A percentile compares a stretch with the other conserved stretches of the same genome.
Evolutionary conservation across 805 yeast species (phyloP).

Genomic region (Yarrowia sp.): DNA sequence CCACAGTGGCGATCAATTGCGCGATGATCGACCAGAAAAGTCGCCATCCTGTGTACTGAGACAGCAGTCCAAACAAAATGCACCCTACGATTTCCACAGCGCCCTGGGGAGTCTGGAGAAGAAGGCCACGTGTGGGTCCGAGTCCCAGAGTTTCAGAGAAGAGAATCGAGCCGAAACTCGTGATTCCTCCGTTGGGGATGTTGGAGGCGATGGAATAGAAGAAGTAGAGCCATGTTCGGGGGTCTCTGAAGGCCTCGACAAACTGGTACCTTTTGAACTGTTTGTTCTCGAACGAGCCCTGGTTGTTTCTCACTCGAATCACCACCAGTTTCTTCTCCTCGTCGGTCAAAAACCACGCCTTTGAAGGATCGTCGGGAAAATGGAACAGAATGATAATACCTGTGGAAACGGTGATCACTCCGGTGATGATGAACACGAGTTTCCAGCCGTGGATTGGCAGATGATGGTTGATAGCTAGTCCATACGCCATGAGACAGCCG

Average conservation of each 20-base stretch:
- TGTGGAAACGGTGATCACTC: neutral
- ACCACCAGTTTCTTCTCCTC: neutral
- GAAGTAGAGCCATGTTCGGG: neutral
- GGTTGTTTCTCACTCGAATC: neutral
- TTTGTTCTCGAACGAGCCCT: neutral
- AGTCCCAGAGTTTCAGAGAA: neutral
- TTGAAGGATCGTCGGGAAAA: neutral
- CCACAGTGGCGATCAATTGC: neutral
- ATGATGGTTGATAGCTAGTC: neutral
- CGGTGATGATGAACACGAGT: conserved; percentile 1
- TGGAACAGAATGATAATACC: neutral
- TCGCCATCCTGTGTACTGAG: neutral
- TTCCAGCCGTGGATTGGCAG: neutral
- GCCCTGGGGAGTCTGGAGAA: conserved; percentile 1
- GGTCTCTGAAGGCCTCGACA: neutral
- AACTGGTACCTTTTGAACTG: neutral
- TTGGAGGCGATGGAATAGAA: neutral
- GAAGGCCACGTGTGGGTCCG: neutral
- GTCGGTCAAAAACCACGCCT: neutral
- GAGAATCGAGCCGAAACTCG: neutral
- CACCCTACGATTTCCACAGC: neutral
- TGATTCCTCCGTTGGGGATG: conserved; percentile 1
- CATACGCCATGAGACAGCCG: neutral
- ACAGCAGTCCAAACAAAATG: neutral
- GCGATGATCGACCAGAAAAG: neutral